A percentile compares a stretch with the other conserved stretches of the same genome.
phyloP scores from a whole-genome alignment of 1,284 basidiomycete species.

The Flammula alnicola region DNA sequence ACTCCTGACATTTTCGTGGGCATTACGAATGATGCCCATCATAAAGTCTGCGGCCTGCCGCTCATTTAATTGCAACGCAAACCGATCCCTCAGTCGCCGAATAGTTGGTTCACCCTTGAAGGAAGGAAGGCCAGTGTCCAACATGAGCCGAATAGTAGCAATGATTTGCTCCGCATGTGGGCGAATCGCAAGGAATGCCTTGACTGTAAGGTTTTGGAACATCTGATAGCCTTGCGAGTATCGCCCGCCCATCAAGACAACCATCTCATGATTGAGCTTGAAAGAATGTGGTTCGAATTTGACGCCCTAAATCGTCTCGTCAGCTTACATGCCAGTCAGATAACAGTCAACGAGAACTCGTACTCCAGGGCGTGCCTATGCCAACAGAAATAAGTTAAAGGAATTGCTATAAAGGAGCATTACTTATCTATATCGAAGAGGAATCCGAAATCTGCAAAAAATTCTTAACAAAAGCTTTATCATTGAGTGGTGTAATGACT shows the following conservation, averaged over 20 bases:
- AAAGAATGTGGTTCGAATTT: constrained; percentile 98
- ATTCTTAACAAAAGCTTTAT: not conserved
- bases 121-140: constrained; percentile 91
- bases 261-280: constrained; percentile 99
- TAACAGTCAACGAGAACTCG: constrained; percentile 31
- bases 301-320: constrained; percentile 66
- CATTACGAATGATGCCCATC: constrained; percentile 88
- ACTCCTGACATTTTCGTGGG: constrained; percentile 92
- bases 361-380: constrained; percentile 69
- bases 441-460: constrained; percentile 92
- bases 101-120: constrained; percentile 98
- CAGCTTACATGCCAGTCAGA: constrained; percentile 4
- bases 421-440: constrained; percentile 97
- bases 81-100: constrained; percentile 84
- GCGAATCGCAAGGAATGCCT: constrained; percentile 94
- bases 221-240: constrained; percentile 92
- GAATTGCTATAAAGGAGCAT: constrained; percentile 9
- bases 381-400: constrained; percentile 31
- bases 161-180: constrained; percentile 91
- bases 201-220: constrained; percentile 93
- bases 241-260: constrained; percentile 94
- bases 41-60: constrained; percentile 93
- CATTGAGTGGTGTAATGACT: constrained; percentile 26
- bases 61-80: constrained; percentile 84
- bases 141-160: constrained; percentile 90